Evolutionary conservation across 345 rosid species (phyloP), one percentile per base, ranked within the genome.

Genomic region (Theobroma cacao): DNA sequence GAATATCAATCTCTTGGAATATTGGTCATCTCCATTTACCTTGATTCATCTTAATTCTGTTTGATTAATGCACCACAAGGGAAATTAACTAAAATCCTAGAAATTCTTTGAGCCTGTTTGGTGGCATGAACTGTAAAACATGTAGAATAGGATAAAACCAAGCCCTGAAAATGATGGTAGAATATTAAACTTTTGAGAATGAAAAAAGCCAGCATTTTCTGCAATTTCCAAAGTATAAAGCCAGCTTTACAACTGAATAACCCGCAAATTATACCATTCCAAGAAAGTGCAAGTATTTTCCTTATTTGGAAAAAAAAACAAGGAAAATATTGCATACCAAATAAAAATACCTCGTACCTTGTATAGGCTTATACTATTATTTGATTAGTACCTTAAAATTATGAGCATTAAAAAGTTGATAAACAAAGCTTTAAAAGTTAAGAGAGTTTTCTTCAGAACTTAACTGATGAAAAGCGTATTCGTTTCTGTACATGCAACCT

Each of bases 391-490:
- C 20, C 52, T 47, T 45, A 45, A 55, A 55, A 53, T n/a, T n/a
- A n/a, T n/a, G n/a, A n/a, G n/a, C n/a, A n/a, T n/a, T n/a, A n/a
- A n/a, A n/a, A n/a, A n/a, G n/a, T n/a, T n/a, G n/a, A n/a, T n/a
- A n/a, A n/a, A 53, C 17, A 53, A 20, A 30, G n/a, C 40, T 14
- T 66, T 36, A 38, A 67, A 67, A 40, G 22, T 20, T 20, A 72
- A 52, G 31, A 30, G 41, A 33, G 30, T 55, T 33, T 74, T 24
- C 36, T 56, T 55, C 2, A 74, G 48, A 75, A 81, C 90, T 79
- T 79, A 88, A 87, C 93, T 86, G 92, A 77, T 88, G 89, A 83
- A 91, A 90, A 55, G 92, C 89, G 30, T 81, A 84, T 17, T 88
- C 74, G 76, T 91, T 90, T 77, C 90, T 80, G 80, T 91, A 90